Evolutionary conservation across 2,329 filamentous ascomycete species (phyloP), one percentile per base, ranked within the genome.

Genomic region (Xylaria sp.): DNA sequence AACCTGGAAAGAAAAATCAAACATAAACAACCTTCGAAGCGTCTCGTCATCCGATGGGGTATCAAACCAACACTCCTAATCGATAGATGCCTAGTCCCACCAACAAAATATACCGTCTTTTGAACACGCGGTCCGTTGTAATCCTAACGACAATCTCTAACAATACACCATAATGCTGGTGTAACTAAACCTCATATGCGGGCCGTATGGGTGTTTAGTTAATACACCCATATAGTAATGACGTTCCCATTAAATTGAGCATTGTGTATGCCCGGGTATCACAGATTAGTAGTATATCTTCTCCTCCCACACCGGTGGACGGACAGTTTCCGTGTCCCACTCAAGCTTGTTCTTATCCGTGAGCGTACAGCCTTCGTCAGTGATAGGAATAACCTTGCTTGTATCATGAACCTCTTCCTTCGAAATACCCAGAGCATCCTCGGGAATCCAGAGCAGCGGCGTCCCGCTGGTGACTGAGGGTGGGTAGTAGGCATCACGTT

Each of bases 401-500:
- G 91, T 92, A 73, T 96, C 91, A 13, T 83, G 83, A 60, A 96
- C 84, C 79, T 97, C 94, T 76, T 96, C 92, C 73, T 85, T 85
- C 61, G 89, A 93, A 47, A 97, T 87, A 10, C 93, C 92, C 27
- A 89, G 86, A 1, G 85, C 80, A 74, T 97, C 94, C 65, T 87
- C 84, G 0, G 94, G 93, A 61, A 97, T 92, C 94, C 94, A 97
- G n/a, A 97, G 83, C 33, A 93, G 81, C 1, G 92, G 92, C 1
- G 86, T 79, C 72, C 84, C 71, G 67, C 87, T 83, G 27, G 79
- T 86, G 75, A 95, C 85, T 0, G 90, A 86, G 0, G 93, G 92
- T 69, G 94, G 89, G 78, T 87, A 87, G 80, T 93, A 95, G 0
- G 92, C 94, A 56, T 91, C 85, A 11, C 84, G 82, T 75, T 91